Base-by-base conservation (phyloP, 2,329 filamentous ascomycete genomes). In the Rutstroemia sp. region DNA sequence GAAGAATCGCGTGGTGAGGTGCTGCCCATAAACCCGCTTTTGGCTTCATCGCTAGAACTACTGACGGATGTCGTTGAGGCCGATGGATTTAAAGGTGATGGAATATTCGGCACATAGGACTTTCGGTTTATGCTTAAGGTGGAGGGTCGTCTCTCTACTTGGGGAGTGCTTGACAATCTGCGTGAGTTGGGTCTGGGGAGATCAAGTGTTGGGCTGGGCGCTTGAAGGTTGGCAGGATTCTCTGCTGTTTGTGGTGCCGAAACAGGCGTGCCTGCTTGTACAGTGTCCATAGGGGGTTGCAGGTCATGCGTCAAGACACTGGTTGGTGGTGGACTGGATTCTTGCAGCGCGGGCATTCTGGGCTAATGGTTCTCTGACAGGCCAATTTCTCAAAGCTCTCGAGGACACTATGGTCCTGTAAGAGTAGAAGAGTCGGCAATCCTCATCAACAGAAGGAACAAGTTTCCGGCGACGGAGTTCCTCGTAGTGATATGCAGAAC, bases 41-140 rank as follows among this genome's bases (percentile, higher is more conserved):
- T 55, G 12, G 38, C 46, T 44, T 57, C 60, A 16, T 59, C 63
- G 10, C 60, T 52, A 34, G 47, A 58, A 16, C 55, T 59, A 34
- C 49, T 60, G 5, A 59, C 16, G 17, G 57, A 54, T 10, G 50
- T 54, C 9, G 56, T 47, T 2, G 55, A 54, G 7, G 64, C 59
- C 4, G 64, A 61, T 9, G 64, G 61, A 50, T 68, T 68, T 25
- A 69, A 57, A n/a, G 67, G 68, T 5, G 69, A 70, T 4, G 69
- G 63, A 12, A 67, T 48, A 17, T 49, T 58, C 1, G 68, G 67
- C 12, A 60, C 57, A 54, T 71, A 68, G 19, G 57, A 53, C 39
- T 45, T 59, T 44, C 57, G 58, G 9, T 49, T 61, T 23, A 60
- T 48, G 25, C 57, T 57, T 19, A 48, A 17, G 4, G 42, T 40